phyloP scores from a whole-genome alignment of 345 rosid genomes.

The Pistacia vera region DNA sequence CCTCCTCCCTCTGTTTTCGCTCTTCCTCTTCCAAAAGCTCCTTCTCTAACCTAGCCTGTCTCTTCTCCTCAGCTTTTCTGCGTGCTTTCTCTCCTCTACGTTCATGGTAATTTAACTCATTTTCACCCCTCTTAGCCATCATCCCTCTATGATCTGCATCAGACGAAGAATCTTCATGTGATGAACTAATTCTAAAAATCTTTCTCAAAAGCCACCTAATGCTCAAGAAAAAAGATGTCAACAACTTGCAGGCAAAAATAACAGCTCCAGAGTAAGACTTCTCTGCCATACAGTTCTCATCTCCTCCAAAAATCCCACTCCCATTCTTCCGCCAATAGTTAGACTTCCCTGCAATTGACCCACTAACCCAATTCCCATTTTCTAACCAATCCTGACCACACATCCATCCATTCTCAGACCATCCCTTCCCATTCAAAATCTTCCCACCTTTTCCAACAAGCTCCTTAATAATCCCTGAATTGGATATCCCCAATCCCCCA shows the following conservation, averaged over 20 bases:
- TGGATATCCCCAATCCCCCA: slow-evolving; percentile 61
- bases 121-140: slow-evolving; percentile 70
- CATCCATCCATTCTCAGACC: slow-evolving; percentile 82
- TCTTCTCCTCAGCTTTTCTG: slow-evolving; percentile 95
- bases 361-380: slow-evolving; percentile 67
- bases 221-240: slow-evolving; percentile 80
- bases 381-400: slow-evolving; percentile 86
- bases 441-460: slow-evolving; percentile 92
- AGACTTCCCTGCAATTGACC: slow-evolving; percentile 51
- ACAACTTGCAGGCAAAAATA: slow-evolving; percentile 63
- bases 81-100: slow-evolving; percentile 91
- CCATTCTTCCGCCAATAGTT: slow-evolving; percentile 59
- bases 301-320: slow-evolving; percentile 61
- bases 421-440: slow-evolving; percentile 80
- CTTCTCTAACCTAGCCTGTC: slow-evolving; percentile 91
- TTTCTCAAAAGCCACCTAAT: slow-evolving; percentile 95
- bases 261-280: slow-evolving; percentile 77
- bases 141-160: slow-evolving; percentile 63
- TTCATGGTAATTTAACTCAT: slow-evolving; percentile 60
- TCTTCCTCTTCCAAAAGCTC: slow-evolving; percentile 93
- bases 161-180: slow-evolving; percentile 56
- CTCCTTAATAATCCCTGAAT: slow-evolving; percentile 84
- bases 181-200: slow-evolving; percentile 79
- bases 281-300: slow-evolving; percentile 79
- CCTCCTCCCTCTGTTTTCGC: slow-evolving; percentile 96